These are phyloP conservation scores for Ganoderma leucocontextum DNA, from an alignment of 1,284 basidiomycete species.

Conservation along the genomic window DNA sequence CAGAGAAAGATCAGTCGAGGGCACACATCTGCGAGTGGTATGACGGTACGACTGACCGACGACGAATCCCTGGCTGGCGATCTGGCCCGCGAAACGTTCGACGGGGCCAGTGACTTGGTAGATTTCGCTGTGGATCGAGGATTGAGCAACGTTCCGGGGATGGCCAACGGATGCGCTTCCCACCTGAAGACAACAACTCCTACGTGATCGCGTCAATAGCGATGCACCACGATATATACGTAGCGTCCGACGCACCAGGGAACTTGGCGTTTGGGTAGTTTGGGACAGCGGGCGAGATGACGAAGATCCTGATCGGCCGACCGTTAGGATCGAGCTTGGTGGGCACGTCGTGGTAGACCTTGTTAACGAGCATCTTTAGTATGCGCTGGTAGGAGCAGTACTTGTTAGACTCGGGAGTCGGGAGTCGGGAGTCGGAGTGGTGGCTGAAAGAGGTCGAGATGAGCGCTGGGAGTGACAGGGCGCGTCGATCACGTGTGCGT, in stretches of 20 bases:
- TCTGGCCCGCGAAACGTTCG: slow-evolving; percentile 90
- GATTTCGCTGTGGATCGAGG: slow-evolving; percentile 65
- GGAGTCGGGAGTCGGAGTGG: too few relatives aligned
- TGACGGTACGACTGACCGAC: slow-evolving; percentile 61
- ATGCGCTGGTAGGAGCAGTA: background rate
- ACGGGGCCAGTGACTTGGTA: slow-evolving; percentile 90
- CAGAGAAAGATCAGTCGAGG: slow-evolving; percentile 2
- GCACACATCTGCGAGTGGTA: background rate
- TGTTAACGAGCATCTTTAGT: slow-evolving; percentile 75
- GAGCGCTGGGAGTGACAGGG: background rate
- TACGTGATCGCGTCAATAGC: slow-evolving; percentile 38
- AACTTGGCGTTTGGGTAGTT: slow-evolving; percentile 85
- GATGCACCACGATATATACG: slow-evolving; percentile 22
- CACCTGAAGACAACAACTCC: slow-evolving; percentile 85
- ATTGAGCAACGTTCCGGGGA: slow-evolving; percentile 1
- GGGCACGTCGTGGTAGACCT: slow-evolving; percentile 79
- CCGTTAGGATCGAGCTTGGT: slow-evolving; percentile 70
- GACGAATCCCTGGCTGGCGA: slow-evolving; percentile 88
- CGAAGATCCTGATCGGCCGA: slow-evolving; percentile 79
- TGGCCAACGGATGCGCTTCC: slow-evolving; percentile 5
- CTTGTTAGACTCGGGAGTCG: background rate
- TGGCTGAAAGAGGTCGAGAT: background rate
- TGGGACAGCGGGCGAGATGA: slow-evolving; percentile 74
- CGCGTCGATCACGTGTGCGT: slow-evolving; percentile 11
- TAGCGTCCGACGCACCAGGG: slow-evolving; percentile 58